Evolutionary conservation across 1,284 basidiomycete species (phyloP).

Genomic region (Marasmius sp.): DNA sequence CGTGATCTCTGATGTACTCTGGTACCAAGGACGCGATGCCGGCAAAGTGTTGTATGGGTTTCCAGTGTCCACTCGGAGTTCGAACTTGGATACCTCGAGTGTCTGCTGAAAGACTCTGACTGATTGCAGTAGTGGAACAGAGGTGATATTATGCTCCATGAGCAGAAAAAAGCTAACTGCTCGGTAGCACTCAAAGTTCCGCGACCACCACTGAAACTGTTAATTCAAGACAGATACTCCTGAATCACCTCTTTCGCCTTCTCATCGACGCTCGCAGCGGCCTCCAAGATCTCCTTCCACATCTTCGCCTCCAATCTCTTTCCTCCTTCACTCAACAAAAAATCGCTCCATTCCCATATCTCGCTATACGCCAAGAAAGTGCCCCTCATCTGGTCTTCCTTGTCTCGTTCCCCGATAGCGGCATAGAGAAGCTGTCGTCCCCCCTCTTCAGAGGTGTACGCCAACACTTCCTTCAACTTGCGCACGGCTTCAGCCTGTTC

Average conservation of each 20-base stretch:
- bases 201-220: no score
- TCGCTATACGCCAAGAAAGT: slow-evolving; percentile 13
- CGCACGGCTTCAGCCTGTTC: slow-evolving; percentile 14
- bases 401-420: slow-evolving; percentile 29
- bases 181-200: no score
- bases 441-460: slow-evolving; percentile 39
- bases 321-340: slow-evolving; percentile 34
- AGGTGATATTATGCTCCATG: no score
- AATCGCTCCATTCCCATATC: slow-evolving; percentile 17
- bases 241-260: not conserved
- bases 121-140: no score
- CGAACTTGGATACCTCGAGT: no score
- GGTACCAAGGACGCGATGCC: no score
- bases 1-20: no score
- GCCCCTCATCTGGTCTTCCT: slow-evolving; percentile 17
- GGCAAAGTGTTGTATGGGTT: no score
- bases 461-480: slow-evolving; percentile 26
- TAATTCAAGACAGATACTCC: not conserved
- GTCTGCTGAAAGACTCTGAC: no score
- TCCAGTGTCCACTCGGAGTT: no score
- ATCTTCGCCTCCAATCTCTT: slow-evolving; percentile 36
- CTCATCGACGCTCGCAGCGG: not conserved
- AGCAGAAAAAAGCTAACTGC: no score
- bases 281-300: slow-evolving; percentile 33
- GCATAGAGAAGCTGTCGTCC: slow-evolving; percentile 41